phyloP scores from a whole-genome alignment of 331 rosid species.

The Malus hybrid region DNA sequence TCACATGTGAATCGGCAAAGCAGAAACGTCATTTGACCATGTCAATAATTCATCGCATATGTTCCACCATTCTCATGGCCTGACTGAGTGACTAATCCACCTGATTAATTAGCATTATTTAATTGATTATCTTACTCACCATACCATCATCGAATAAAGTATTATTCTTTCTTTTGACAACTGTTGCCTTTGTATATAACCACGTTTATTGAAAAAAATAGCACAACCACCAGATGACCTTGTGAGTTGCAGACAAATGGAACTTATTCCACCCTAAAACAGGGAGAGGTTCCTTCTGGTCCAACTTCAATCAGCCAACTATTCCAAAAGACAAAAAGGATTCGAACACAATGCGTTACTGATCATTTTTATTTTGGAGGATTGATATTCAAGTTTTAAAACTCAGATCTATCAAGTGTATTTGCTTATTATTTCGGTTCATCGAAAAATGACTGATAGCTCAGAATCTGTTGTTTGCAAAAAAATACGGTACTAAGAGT shows the following conservation, averaged over 20 bases:
- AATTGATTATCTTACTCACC: neutral
- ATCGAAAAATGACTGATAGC: neutral
- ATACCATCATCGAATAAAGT: neutral
- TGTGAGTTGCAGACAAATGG: neutral
- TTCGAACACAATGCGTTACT: neutral
- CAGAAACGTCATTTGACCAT: neutral
- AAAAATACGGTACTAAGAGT: neutral
- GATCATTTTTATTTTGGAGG: neutral
- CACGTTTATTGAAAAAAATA: neutral
- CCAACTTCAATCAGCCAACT: neutral
- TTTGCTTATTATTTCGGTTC: neutral
- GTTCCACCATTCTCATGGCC: neutral
- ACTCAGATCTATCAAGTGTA: neutral
- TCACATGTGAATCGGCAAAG: neutral
- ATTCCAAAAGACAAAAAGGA: neutral
- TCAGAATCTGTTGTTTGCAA: neutral
- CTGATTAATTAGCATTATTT: neutral
- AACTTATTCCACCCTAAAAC: neutral
- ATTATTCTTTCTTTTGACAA: neutral
- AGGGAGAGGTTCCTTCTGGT: neutral
- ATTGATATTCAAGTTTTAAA: neutral
- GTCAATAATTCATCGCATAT: too few species aligned
- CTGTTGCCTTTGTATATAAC: neutral
- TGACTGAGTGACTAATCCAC: neutral
- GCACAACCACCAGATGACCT: neutral